A percentile compares a stretch with the other conserved stretches of the same genome.
Evolutionary conservation across 257 asterid genomes (phyloP).

Genomic region (Nicotiana tabacum): DNA sequence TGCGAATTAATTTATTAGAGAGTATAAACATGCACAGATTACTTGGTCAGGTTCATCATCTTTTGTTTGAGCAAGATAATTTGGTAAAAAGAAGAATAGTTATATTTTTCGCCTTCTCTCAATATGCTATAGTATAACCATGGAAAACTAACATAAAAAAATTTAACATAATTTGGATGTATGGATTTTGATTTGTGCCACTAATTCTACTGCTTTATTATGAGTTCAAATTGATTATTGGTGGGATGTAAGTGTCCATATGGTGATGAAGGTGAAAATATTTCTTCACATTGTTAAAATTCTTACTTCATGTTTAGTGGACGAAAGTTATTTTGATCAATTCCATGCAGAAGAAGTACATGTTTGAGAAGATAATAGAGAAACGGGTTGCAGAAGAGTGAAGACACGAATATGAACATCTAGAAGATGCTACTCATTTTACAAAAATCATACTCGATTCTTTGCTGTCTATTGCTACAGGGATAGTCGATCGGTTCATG

Average conservation of each 20-base stretch:
- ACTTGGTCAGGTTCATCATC: not conserved
- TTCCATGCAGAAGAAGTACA: not conserved
- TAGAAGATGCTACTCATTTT: not conserved
- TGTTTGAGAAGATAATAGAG: not conserved
- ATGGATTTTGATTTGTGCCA: not conserved
- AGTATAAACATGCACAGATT: not conserved
- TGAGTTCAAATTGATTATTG: not conserved
- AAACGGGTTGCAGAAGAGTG: not conserved
- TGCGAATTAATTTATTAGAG: not conserved
- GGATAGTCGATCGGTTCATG: conserved; percentile 38
- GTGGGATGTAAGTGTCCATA: conserved; percentile 4
- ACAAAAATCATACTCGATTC: not conserved
- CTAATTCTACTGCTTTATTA: not conserved
- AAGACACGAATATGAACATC: not conserved
- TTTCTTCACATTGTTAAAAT: not conserved
- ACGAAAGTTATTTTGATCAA: not conserved
- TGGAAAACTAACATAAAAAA: not conserved
- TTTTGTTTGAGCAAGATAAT: not conserved
- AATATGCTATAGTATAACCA: not conserved
- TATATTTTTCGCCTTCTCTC: not conserved
- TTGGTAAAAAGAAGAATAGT: not conserved
- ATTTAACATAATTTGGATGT: not conserved
- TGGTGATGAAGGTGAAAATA: not conserved
- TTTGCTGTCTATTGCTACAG: conserved; percentile 29
- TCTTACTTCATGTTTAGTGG: not conserved